phyloP scores from a whole-genome alignment of 169 alveolate species.

The Eimeria acervulina region DNA sequence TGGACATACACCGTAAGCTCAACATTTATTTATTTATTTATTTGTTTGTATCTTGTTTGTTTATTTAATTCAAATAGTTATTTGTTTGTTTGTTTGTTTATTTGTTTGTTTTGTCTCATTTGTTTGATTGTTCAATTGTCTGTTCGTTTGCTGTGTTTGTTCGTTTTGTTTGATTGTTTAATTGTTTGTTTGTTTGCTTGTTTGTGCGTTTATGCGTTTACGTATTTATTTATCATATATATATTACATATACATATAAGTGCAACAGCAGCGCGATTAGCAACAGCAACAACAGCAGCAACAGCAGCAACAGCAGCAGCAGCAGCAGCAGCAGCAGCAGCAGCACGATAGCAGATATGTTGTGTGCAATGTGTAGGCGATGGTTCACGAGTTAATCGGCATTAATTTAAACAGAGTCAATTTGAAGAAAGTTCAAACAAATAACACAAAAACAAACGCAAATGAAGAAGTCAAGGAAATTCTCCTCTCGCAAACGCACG shows the following conservation, averaged over 20 bases:
- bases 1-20: constrained; percentile 96
- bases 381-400: constrained; percentile 97
- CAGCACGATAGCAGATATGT: not conserved
- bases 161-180: too few relatives aligned
- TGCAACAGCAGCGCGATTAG: not conserved
- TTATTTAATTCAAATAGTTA: too few relatives aligned
- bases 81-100: too few relatives aligned
- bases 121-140: not conserved
- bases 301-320: constrained; percentile 27
- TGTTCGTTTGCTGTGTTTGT: not conserved
- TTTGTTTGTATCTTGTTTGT: too few relatives aligned
- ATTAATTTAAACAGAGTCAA: constrained; percentile 93
- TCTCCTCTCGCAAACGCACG: constrained; percentile 82
- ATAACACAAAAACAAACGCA: too few relatives aligned
- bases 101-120: too few relatives aligned
- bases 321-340: constrained; percentile 7
- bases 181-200: too few relatives aligned
- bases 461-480: constrained; percentile 75
- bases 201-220: too few relatives aligned
- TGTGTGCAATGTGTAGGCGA: constrained; percentile 84
- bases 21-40: too few relatives aligned
- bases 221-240: too few relatives aligned
- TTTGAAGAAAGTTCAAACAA: constrained; percentile 54
- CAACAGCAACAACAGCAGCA: constrained; percentile 7
- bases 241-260: too few relatives aligned